These are phyloP conservation scores for Naganishia sp. DNA, from an alignment of 1,284 basidiomycete genomes.

Conservation along the genomic window DNA sequence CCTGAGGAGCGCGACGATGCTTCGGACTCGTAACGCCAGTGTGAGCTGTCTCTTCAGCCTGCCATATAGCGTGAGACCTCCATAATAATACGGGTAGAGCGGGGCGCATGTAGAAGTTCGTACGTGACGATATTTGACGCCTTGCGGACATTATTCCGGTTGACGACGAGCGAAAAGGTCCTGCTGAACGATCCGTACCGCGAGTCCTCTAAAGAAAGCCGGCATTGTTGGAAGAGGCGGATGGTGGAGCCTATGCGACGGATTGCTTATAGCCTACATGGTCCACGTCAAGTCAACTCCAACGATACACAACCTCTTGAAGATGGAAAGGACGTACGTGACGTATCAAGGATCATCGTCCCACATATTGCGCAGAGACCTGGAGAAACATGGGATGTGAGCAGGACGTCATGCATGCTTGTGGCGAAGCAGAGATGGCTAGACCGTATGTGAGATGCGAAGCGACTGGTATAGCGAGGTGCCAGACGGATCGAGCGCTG, in stretches of 20 bases:
- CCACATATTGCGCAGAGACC: constrained; percentile 54
- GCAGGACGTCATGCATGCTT: not conserved
- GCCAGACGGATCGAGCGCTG: too few relatives aligned
- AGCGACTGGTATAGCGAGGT: too few relatives aligned
- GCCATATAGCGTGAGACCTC: too few relatives aligned
- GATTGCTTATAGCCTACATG: constrained; percentile 27
- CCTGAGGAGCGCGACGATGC: too few relatives aligned
- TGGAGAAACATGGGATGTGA: not conserved
- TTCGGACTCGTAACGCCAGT: too few relatives aligned
- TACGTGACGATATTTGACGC: too few relatives aligned
- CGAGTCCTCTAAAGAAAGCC: not conserved
- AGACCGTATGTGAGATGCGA: too few relatives aligned
- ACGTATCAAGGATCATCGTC: constrained; percentile 48
- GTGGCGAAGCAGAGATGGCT: not conserved
- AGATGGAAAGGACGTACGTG: constrained; percentile 37
- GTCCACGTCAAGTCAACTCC: not conserved
- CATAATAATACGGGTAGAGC: too few relatives aligned
- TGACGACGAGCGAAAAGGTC: too few relatives aligned
- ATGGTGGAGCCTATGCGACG: constrained; percentile 12
- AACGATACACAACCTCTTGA: not conserved
- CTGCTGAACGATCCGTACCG: not conserved
- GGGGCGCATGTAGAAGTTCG: too few relatives aligned
- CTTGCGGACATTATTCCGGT: too few relatives aligned
- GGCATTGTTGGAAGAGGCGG: not conserved
- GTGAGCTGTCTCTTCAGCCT: too few relatives aligned